These are phyloP conservation scores for Fusarium continuum DNA, from an alignment of 2,329 filamentous ascomycete species.

Conservation along the genomic window DNA sequence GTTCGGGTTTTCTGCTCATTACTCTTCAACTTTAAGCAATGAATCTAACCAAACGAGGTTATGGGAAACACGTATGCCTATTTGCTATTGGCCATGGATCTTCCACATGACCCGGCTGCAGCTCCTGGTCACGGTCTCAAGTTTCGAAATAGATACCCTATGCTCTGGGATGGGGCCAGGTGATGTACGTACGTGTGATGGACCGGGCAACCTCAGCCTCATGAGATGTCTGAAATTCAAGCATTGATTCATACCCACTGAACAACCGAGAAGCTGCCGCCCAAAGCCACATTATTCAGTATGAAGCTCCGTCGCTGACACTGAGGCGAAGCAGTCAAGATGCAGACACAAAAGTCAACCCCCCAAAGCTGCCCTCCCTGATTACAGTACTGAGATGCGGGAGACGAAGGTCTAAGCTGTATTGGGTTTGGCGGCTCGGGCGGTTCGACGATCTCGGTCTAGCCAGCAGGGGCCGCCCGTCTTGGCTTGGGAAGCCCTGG, in stretches of 20 bases:
- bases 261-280: neutral
- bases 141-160: too few relatives aligned
- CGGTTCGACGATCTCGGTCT: constrained; percentile 31
- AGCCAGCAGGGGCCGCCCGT: constrained; percentile 32
- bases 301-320: neutral
- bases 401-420: constrained; percentile 22
- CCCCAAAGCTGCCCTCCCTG: constrained; percentile 27
- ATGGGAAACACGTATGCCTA: neutral
- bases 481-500: constrained; percentile 29
- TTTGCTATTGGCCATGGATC: too few relatives aligned
- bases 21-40: neutral
- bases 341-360: neutral
- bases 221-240: neutral
- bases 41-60: neutral
- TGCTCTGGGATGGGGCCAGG: neutral
- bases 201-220: too few relatives aligned
- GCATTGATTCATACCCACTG: neutral
- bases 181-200: too few relatives aligned
- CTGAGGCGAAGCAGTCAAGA: neutral
- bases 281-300: neutral
- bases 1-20: neutral
- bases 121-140: too few relatives aligned
- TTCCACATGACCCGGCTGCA: too few relatives aligned
- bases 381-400: constrained; percentile 28
- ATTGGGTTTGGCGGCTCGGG: constrained; percentile 19